Conservation (phyloP, 306 rosid genomes). For the Crotalaria pallida region DNA sequence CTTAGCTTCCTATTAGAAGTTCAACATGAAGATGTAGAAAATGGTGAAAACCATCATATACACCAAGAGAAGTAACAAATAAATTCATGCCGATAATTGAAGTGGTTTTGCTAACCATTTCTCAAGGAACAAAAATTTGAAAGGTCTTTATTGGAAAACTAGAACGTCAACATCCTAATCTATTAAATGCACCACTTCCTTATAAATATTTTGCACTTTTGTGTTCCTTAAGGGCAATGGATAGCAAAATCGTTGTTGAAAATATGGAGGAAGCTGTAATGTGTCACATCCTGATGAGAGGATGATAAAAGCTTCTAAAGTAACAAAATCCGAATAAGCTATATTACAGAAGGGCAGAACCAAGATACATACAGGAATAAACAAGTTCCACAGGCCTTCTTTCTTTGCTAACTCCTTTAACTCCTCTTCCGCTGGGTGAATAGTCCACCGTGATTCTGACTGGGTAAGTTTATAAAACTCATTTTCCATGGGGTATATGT, state of each 20-base stretch:
- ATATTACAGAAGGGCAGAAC: slow-evolving; percentile 10
- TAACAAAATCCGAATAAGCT: slow-evolving; percentile 11
- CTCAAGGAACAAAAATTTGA: no score
- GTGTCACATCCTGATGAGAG: not conserved
- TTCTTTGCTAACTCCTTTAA: slow-evolving; percentile 84
- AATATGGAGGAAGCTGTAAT: not conserved
- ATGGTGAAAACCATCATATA: not conserved
- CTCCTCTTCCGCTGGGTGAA: slow-evolving; percentile 89
- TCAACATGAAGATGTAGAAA: not conserved
- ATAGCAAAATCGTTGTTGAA: not conserved
- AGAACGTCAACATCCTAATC: no score
- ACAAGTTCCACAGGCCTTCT: slow-evolving; percentile 96
- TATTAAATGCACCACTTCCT: no score
- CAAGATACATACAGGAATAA: slow-evolving; percentile 70
- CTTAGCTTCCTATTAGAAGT: no score
- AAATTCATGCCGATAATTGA: not conserved
- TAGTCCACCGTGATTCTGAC: slow-evolving; percentile 77
- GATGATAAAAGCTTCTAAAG: slow-evolving; percentile 13
- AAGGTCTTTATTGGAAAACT: no score
- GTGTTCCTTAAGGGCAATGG: no score
- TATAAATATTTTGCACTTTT: no score
- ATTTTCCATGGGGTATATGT: slow-evolving; percentile 81
- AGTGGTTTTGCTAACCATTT: no score
- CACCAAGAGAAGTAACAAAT: slow-evolving; percentile 1
- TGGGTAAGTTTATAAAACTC: slow-evolving; percentile 77